Evolutionary conservation across 1,139 yeast species (phyloP).

Genomic region (Yamadazyma siamensis): DNA sequence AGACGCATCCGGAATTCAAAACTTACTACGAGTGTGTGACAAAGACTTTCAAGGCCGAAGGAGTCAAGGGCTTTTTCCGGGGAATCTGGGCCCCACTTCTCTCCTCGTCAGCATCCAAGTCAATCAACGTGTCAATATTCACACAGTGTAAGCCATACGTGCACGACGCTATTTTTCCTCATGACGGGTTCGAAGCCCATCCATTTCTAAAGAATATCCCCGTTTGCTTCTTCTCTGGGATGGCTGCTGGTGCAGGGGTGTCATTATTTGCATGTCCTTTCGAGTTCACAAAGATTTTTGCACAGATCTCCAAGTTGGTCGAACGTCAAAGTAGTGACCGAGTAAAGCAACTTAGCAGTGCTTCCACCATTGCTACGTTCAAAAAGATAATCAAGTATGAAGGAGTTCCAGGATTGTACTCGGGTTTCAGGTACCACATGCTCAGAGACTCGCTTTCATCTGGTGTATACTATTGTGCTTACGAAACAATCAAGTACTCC

Average conservation of each 20-base stretch:
- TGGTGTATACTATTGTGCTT: slow-evolving; percentile 70
- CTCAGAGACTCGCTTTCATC: slow-evolving; percentile 68
- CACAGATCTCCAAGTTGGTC: slow-evolving; percentile 61
- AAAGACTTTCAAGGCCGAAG: slow-evolving; percentile 59
- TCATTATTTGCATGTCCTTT: slow-evolving; percentile 78
- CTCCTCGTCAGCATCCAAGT: slow-evolving; percentile 63
- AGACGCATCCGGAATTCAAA: slow-evolving; percentile 61
- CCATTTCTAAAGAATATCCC: slow-evolving; percentile 58
- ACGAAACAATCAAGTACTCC: slow-evolving; percentile 64
- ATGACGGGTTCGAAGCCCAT: slow-evolving; percentile 16
- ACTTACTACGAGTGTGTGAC: slow-evolving; percentile 58
- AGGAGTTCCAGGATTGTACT: slow-evolving; percentile 64
- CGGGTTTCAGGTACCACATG: slow-evolving; percentile 69
- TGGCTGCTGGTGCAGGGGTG: slow-evolving; percentile 62
- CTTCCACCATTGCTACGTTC: slow-evolving; percentile 34
- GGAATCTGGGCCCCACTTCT: slow-evolving; percentile 73
- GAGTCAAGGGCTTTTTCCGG: slow-evolving; percentile 67
- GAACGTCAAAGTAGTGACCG: slow-evolving; percentile 16
- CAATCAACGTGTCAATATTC: slow-evolving; percentile 66
- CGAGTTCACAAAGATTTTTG: slow-evolving; percentile 77
- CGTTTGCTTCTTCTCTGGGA: slow-evolving; percentile 63
- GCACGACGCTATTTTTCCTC: slow-evolving; percentile 26
- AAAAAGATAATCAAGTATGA: slow-evolving; percentile 53
- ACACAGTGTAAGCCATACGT: slow-evolving; percentile 53
- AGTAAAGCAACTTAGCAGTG: slow-evolving; percentile 9